Conservation (phyloP, 768 basidiomycete species). For the Mycena galopus region DNA sequence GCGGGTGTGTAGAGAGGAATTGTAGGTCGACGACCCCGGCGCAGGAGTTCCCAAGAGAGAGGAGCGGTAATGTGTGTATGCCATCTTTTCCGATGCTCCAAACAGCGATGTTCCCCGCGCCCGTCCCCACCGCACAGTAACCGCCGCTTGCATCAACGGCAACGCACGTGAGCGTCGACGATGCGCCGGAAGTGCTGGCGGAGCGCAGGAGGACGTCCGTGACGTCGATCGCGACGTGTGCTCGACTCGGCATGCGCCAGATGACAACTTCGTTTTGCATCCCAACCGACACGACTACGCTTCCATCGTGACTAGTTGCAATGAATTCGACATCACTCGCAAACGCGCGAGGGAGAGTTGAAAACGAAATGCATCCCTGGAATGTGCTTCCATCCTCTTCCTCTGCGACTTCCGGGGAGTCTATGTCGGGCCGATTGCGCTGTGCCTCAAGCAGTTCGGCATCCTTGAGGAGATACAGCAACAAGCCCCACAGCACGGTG, state of each 20-base stretch:
- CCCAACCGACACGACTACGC: conserved; percentile 76
- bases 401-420: conserved; percentile 45
- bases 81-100: conserved; percentile 66
- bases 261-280: conserved; percentile 82
- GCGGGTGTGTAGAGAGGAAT: conserved; percentile 52
- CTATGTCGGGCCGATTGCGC: conserved; percentile 67
- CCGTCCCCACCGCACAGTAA: conserved; percentile 80
- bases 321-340: conserved; percentile 87
- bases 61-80: conserved; percentile 54
- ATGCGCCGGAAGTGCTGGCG: conserved; percentile 61
- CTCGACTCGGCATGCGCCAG: conserved; percentile 66
- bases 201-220: conserved; percentile 63
- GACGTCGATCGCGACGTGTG: conserved; percentile 63
- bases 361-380: conserved; percentile 65
- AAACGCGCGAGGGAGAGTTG: conserved; percentile 85
- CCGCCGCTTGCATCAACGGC: conserved; percentile 72
- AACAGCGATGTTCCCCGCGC: conserved; percentile 71
- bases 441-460: conserved; percentile 92
- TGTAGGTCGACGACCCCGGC: conserved; percentile 67
- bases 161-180: conserved; percentile 69
- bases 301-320: conserved; percentile 77
- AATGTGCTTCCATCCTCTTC: conserved; percentile 51
- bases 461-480: conserved; percentile 91
- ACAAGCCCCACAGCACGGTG: conserved; percentile 76
- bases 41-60: conserved; percentile 57